Conservation (phyloP, 768 basidiomycete genomes). For the Sarcodon sp. region DNA sequence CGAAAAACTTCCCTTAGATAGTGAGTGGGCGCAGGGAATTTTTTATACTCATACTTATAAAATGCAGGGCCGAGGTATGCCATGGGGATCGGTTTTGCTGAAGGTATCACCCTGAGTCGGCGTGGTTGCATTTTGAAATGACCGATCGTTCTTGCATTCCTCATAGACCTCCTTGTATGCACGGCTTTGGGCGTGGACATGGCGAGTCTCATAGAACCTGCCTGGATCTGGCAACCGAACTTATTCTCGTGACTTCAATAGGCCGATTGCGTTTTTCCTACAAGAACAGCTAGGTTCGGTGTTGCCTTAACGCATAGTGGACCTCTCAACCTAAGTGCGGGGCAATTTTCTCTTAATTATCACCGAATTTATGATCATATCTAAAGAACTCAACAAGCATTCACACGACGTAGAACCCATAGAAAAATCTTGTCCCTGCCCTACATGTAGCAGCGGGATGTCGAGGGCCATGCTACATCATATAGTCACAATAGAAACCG, state of each 20-base stretch:
- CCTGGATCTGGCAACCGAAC: not conserved
- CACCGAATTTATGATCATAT: not conserved
- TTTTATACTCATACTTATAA: not conserved
- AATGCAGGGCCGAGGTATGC: slow-evolving; percentile 70
- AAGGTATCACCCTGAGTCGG: slow-evolving; percentile 36
- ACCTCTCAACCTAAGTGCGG: slow-evolving; percentile 70
- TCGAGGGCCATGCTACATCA: slow-evolving; percentile 71
- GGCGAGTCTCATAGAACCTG: slow-evolving; percentile 25
- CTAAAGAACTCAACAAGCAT: slow-evolving; percentile 54
- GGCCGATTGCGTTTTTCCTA: slow-evolving; percentile 93
- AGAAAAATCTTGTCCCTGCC: slow-evolving; percentile 71
- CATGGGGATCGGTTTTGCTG: slow-evolving; percentile 90
- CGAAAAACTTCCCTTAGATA: slow-evolving; percentile 63
- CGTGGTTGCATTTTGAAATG: not conserved
- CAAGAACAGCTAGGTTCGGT: slow-evolving; percentile 84
- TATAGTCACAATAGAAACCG: slow-evolving; percentile 66
- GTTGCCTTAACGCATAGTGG: slow-evolving; percentile 76
- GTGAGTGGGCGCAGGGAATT: slow-evolving; percentile 26
- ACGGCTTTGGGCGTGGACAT: slow-evolving; percentile 89
- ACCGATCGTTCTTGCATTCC: not conserved
- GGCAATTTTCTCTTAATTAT: not conserved
- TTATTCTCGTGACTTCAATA: slow-evolving; percentile 15
- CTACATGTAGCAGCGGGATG: slow-evolving; percentile 59
- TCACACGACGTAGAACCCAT: slow-evolving; percentile 58
- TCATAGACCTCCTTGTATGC: slow-evolving; percentile 73